These are phyloP conservation scores for Solanum appendiculatum DNA, from an alignment of 257 asterid species.

Conservation along the genomic window DNA sequence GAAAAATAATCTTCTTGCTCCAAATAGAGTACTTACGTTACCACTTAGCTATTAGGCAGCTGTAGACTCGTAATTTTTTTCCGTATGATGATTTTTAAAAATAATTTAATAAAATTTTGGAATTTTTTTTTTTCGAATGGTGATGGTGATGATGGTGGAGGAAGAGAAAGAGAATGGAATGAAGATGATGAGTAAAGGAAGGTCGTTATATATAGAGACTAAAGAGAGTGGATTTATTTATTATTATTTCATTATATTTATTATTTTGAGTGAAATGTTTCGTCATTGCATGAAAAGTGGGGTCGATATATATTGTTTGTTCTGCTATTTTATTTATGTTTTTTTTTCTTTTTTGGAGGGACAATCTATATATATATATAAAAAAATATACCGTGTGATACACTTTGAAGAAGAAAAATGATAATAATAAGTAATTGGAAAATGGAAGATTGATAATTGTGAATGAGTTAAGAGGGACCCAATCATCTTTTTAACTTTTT, in stretches of 20 bases:
- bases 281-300: constrained; percentile 36
- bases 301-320: constrained; percentile 14
- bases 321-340: neutral
- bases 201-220: constrained; percentile 15
- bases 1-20: no score
- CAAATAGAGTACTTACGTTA: neutral
- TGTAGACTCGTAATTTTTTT: neutral
- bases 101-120: neutral
- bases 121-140: neutral
- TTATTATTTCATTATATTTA: neutral
- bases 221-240: neutral
- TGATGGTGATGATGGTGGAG: neutral
- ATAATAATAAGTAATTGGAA: neutral
- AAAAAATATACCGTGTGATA: neutral
- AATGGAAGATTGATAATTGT: neutral
- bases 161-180: neutral
- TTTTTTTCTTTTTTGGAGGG: neutral
- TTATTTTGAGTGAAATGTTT: constrained; percentile 26
- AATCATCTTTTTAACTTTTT: neutral
- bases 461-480: neutral
- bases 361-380: neutral
- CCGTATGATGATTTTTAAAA: neutral
- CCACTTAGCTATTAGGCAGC: neutral
- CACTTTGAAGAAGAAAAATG: neutral
- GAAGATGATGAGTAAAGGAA: constrained; percentile 1